A percentile compares a stretch with the other conserved stretches of the same genome.
These are phyloP conservation scores for Naganishia sp. DNA, from an alignment of 1,284 basidiomycete genomes.

Conservation along the genomic window DNA sequence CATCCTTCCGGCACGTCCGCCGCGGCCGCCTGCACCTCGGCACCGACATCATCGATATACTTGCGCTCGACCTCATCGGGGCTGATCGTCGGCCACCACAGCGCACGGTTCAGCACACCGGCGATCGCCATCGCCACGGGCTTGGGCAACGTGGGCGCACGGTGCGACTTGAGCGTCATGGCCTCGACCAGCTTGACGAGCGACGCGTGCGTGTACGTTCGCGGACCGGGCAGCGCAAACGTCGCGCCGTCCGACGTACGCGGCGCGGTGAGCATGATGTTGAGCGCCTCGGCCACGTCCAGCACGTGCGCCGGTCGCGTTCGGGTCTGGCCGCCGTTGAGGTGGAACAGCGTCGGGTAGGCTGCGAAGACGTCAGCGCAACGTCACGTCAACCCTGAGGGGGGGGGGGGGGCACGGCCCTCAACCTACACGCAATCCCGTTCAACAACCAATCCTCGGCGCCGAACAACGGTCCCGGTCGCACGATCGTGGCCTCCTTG, in stretches of 20 bases:
- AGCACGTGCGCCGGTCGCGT: constrained; percentile 90
- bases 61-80: constrained; percentile 89
- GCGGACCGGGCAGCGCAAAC: constrained; percentile 84
- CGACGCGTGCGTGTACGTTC: constrained; percentile 79
- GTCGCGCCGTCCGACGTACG: constrained; percentile 65
- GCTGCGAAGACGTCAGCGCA: constrained; percentile 55
- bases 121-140: constrained; percentile 68
- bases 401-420: too few species aligned
- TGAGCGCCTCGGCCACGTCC: constrained; percentile 90
- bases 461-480: constrained; percentile 84
- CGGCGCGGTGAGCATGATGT: constrained; percentile 70
- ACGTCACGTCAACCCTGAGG: too few species aligned
- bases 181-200: constrained; percentile 78
- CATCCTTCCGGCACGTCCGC: constrained; percentile 48
- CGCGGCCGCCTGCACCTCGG: constrained; percentile 33
- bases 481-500: constrained; percentile 76
- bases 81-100: constrained; percentile 91
- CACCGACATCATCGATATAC: constrained; percentile 75
- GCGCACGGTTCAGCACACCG: constrained; percentile 64
- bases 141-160: constrained; percentile 76
- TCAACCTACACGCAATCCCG: constrained; percentile 69
- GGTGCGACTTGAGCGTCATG: constrained; percentile 72
- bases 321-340: constrained; percentile 83
- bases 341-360: constrained; percentile 92
- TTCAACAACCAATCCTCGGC: constrained; percentile 93